These are phyloP conservation scores for Cylindrodendrum hubeiense DNA, from an alignment of 2,329 filamentous ascomycete genomes.

Conservation along the genomic window DNA sequence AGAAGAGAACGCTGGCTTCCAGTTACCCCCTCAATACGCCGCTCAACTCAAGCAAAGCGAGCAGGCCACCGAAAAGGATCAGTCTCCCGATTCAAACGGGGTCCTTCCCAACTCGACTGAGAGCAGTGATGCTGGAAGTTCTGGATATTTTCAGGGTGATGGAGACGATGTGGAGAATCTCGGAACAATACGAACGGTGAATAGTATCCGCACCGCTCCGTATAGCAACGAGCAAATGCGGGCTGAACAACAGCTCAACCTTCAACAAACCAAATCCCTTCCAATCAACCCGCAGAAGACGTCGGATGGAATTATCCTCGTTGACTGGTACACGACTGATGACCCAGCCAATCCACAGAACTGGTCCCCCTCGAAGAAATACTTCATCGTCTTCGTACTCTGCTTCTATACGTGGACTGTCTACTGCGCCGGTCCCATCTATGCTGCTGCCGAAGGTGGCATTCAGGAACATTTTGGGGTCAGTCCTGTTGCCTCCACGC, in stretches of 20 bases:
- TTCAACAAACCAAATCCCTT: conserved; percentile 60
- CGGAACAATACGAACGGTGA: too few relatives aligned
- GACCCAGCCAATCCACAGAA: conserved; percentile 68
- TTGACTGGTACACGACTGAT: conserved; percentile 67
- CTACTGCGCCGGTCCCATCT: conserved; percentile 62
- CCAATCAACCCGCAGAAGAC: conserved; percentile 62
- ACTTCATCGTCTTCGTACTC: conserved; percentile 57
- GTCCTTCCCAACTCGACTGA: background rate
- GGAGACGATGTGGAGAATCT: too few relatives aligned
- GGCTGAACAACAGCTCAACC: too few relatives aligned
- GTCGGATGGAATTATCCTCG: conserved; percentile 62
- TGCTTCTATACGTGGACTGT: conserved; percentile 71
- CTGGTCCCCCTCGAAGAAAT: conserved; percentile 60
- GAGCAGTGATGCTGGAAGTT: too few relatives aligned
- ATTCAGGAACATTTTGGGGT: conserved; percentile 68
- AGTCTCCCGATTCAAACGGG: conserved; percentile 12
- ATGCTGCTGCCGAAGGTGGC: conserved; percentile 58
- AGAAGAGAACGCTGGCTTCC: conserved; percentile 68
- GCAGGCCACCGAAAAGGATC: too few relatives aligned
- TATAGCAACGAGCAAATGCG: too few relatives aligned
- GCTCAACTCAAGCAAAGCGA: too few relatives aligned
- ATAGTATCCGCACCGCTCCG: conserved; percentile 33
- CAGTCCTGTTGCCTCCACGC: conserved; percentile 61
- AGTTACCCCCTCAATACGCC: conserved; percentile 62
- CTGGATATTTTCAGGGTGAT: too few relatives aligned